Base-by-base conservation (phyloP, 208 protist species). In the Kentomonas sorsogonicus region DNA sequence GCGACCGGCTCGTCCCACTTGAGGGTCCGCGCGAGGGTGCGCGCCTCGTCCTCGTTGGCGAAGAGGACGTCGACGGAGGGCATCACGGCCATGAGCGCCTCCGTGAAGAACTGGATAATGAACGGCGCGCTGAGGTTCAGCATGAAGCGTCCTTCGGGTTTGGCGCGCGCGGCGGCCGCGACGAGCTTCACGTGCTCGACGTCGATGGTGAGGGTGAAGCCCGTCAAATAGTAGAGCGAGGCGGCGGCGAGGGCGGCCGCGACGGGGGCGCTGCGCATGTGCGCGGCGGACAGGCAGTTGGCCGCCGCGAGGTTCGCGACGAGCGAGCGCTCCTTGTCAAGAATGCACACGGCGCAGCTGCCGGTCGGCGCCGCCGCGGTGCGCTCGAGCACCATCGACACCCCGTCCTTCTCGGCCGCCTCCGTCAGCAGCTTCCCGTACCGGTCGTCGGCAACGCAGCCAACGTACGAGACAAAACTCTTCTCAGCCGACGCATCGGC, bases 41-140 rank as follows among this genome's bases (percentile, higher is more conserved):
- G 70, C 3, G 95, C 97, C 87, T 99, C 97, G 50, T 80, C 65
- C 60, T 98, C 97, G 76, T 99, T 99, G 60, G 80, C 77, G 58
- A 99, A 98, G 43, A 99, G 53, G 47, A 98, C 72, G 71, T 99
- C 97, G 15, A 91, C 66, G 75, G 98, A 98, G 31, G 93, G 94
- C 20, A 95, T 56, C 0, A 91, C 75, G 56, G 84, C 54, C 22
- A 81, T 40, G n/a, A 98, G 73, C 54, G 79, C 60, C 18, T 96
- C 89, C 16, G 70, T 87, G 83, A 98, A 99, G 80, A 97, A 97
- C 62, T 98, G 73, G 30, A 94, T 70, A 44, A 99, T 74, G 77
- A 99, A 99, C 4, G 93, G 91, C 0, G 98, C 98, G 15, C 95
- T 94, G 18, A 99, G 78, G 80, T 99, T 99, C 74, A 99, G 85